Evolutionary conservation across 2,329 filamentous ascomycete species (phyloP), one percentile per base, ranked within the genome.

Genomic region (Domatiomyces catenatus): DNA sequence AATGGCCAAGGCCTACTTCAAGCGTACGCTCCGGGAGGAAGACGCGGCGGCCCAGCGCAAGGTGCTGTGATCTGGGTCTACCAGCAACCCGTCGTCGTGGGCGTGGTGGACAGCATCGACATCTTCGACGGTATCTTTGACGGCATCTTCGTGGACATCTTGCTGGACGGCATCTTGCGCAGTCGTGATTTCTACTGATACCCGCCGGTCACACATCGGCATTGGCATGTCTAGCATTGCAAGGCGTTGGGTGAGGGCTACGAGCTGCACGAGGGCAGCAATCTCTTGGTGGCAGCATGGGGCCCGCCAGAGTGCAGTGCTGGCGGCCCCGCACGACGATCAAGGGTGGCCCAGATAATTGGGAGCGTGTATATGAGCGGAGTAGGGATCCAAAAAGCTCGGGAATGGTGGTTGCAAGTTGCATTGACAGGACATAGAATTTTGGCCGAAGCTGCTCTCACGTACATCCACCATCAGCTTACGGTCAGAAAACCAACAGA

Each of bases 1-100:
- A 64, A 79, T 82, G 71, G 79, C 79, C 43, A 82, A 82, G 67
- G 77, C 79, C 10, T 81, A 81, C 64, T 81, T 82, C 66, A 79
- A 80, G 60, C 56, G 65, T 50, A 58, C 55, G 2, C 48, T 60
- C 22, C 53, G 67, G 63, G 58, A 58, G 52, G 56, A 57, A 43
- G 55, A 57, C 6, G 49, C 50, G 7, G 32, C 32, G 39, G 46
- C 51, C 10, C 48, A 48, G 42, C 45, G 47, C 20, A 54, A 48
- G 50, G 54, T 54, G 20, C 44, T 57, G 42, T 57, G 50, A 56
- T 7, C 18, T 12, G 10, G 32, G 26, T 43, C 10, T 43, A 12
- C 17, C 22, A 2, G 6, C 10, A 36, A n/a, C 17, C 44, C 26
- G 47, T 8, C 17, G 7, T 28, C 6, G 8, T 22, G 7, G 15